Evolutionary conservation across 495 filamentous ascomycete species (phyloP).

Genomic region (Cryomyces minteri): DNA sequence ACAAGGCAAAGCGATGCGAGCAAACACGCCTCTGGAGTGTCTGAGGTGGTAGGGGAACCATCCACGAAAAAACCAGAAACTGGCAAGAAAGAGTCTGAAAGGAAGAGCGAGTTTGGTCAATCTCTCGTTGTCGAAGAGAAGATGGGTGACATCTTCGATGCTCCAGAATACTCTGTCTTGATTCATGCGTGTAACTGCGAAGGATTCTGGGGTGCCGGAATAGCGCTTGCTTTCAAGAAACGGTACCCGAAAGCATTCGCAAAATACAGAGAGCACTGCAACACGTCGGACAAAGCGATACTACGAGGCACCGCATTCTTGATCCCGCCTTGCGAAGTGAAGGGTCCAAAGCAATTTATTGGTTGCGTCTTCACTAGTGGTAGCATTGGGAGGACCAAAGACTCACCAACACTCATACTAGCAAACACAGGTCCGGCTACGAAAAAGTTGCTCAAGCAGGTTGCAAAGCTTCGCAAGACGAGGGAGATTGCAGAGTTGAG

Average conservation of each 20-base stretch:
- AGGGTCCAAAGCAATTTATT: constrained; percentile 13
- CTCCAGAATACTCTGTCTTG: constrained; percentile 14
- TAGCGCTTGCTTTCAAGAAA: constrained; percentile 18
- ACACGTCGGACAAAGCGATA: background rate
- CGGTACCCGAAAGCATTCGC: constrained; percentile 18
- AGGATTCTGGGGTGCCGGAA: constrained; percentile 19
- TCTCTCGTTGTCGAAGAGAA: constrained; percentile 7
- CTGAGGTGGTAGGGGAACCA: background rate
- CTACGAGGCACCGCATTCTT: constrained; percentile 15
- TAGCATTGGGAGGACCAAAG: constrained; percentile 13
- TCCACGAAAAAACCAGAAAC: background rate
- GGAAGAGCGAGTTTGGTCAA: background rate
- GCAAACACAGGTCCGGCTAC: constrained; percentile 16
- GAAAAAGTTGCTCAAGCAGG: constrained; percentile 12
- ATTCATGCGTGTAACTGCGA: constrained; percentile 24
- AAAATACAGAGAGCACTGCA: constrained; percentile 15
- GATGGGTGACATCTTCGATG: constrained; percentile 20
- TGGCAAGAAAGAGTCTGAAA: background rate
- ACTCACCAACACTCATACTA: constrained; percentile 13
- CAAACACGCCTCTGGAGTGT: background rate
- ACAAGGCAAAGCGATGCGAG: background rate
- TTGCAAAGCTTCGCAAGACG: constrained; percentile 4
- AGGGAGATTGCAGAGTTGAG: constrained; percentile 9
- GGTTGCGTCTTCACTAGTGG: constrained; percentile 22
- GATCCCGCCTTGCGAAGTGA: constrained; percentile 14